Evolutionary conservation across 225 moss, liverwort and hornwort species (phyloP).

Genomic region (Asterella californica): DNA sequence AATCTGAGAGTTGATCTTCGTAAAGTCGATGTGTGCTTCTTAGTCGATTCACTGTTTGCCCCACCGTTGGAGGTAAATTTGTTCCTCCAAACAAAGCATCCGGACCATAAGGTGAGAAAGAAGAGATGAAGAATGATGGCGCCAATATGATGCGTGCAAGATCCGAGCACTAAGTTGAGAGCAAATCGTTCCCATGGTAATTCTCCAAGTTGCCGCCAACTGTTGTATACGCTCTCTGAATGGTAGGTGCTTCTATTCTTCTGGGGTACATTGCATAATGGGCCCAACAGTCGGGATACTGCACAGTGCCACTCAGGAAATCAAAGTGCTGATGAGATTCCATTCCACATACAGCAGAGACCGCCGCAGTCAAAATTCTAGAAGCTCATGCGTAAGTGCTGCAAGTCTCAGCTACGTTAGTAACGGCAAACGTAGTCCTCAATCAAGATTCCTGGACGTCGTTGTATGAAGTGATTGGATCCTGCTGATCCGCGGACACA

Average conservation of each 20-base stretch:
- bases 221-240: background rate
- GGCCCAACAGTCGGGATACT: conserved; percentile 17
- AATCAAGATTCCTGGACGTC: background rate
- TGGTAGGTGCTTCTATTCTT: background rate
- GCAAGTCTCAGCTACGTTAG: background rate
- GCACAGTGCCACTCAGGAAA: background rate
- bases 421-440: background rate
- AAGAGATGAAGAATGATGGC: conserved; percentile 20
- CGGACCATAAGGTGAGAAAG: conserved; percentile 32
- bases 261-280: background rate
- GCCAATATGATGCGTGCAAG: conserved; percentile 20
- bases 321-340: background rate
- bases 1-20: background rate
- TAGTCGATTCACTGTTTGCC: background rate
- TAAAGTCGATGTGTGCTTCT: background rate
- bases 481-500: background rate
- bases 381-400: background rate
- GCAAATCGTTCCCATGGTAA: background rate
- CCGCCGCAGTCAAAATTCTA: background rate
- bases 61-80: conserved; percentile 6
- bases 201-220: conserved; percentile 3
- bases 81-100: conserved; percentile 19
- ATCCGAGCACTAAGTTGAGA: conserved; percentile 12
- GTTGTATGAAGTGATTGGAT: background rate
- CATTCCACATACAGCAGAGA: background rate